These are phyloP conservation scores for Globisporangium middletonii DNA, from an alignment of 352 stramenopile genomes.

Conservation along the genomic window DNA sequence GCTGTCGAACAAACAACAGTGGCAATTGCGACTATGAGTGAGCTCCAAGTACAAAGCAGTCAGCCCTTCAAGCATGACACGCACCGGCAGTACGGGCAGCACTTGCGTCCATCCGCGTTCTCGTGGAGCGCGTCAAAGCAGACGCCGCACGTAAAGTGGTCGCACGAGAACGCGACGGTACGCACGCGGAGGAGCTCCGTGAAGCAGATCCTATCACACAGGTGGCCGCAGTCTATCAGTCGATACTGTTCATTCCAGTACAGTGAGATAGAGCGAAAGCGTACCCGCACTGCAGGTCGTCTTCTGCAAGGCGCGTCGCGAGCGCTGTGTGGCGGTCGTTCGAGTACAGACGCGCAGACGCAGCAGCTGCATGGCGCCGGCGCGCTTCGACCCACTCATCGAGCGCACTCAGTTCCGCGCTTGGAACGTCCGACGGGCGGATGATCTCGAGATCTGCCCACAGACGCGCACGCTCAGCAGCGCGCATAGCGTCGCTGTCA, in stretches of 20 bases:
- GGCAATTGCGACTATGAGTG: too few relatives aligned
- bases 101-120: slow-evolving; percentile 46
- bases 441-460: slow-evolving; percentile 30
- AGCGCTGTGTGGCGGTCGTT: slow-evolving; percentile 42
- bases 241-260: background rate
- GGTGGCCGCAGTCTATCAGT: background rate
- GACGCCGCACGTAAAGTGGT: slow-evolving; percentile 59
- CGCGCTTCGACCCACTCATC: slow-evolving; percentile 46
- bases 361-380: slow-evolving; percentile 19
- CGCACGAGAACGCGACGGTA: slow-evolving; percentile 50
- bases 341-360: slow-evolving; percentile 39
- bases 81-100: slow-evolving; percentile 60
- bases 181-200: slow-evolving; percentile 48
- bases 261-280: background rate
- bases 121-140: slow-evolving; percentile 48
- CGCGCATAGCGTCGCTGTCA: slow-evolving; percentile 4
- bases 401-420: slow-evolving; percentile 33
- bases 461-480: slow-evolving; percentile 26
- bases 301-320: slow-evolving; percentile 44
- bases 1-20: slow-evolving; percentile 1
- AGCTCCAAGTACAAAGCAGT: too few relatives aligned
- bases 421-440: slow-evolving; percentile 17
- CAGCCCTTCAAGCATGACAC: background rate
- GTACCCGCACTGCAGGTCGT: slow-evolving; percentile 60
- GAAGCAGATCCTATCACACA: slow-evolving; percentile 49